Evolutionary conservation across 2,329 filamentous ascomycete species (phyloP).

Genomic region (Blastomyces gilchristii): DNA sequence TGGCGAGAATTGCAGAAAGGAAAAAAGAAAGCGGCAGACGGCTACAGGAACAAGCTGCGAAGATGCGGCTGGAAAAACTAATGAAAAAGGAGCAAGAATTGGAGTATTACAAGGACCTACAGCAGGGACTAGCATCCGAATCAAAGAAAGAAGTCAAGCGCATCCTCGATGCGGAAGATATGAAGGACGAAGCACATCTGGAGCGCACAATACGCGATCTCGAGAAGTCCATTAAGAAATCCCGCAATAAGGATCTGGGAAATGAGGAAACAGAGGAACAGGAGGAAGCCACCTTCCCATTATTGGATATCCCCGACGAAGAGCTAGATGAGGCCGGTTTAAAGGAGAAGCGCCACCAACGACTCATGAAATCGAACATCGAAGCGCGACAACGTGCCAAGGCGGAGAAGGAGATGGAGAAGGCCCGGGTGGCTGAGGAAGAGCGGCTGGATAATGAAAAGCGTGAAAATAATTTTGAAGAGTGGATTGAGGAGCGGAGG

Average conservation of each 20-base stretch:
- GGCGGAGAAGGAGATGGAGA: constrained; percentile 88
- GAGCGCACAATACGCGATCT: constrained; percentile 80
- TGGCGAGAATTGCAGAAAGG: constrained; percentile 80
- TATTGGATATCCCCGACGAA: constrained; percentile 83
- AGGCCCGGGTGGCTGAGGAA: constrained; percentile 70
- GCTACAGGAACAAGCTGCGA: constrained; percentile 89
- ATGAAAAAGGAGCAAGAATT: constrained; percentile 93
- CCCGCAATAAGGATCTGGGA: constrained; percentile 86
- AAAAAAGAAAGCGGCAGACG: constrained; percentile 88
- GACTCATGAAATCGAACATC: constrained; percentile 86
- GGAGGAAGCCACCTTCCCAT: constrained; percentile 69
- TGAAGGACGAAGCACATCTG: constrained; percentile 80
- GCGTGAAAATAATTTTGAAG: constrained; percentile 71
- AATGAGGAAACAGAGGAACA: constrained; percentile 72
- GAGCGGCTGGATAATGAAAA: constrained; percentile 74
- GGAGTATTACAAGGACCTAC: constrained; percentile 83
- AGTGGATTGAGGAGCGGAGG: constrained; percentile 76
- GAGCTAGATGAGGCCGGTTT: constrained; percentile 82
- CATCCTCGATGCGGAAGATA: constrained; percentile 76
- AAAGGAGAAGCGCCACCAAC: constrained; percentile 87
- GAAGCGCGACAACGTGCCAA: constrained; percentile 90
- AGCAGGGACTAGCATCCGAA: constrained; percentile 58
- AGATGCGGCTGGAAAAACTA: constrained; percentile 90
- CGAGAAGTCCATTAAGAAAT: constrained; percentile 79
- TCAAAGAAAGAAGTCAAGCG: constrained; percentile 87